Conservation (phyloP, 768 basidiomycete genomes). For the Phaeolepiota aurea region DNA sequence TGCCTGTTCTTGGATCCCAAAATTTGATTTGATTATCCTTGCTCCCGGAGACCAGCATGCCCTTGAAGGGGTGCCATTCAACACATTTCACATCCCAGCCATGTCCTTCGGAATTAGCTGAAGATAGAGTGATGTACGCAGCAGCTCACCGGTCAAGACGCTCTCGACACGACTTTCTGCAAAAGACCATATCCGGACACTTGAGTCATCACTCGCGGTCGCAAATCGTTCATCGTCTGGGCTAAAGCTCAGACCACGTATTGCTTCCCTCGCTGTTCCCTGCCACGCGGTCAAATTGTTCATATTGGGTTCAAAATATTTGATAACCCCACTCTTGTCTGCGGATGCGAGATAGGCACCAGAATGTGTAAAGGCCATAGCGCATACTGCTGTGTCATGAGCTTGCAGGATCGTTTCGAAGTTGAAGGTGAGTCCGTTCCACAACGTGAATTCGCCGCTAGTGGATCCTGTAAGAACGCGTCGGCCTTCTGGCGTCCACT, state of each 20-base stretch:
- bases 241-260: constrained; percentile 86
- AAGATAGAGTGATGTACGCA: not conserved
- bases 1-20: constrained; percentile 96
- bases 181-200: constrained; percentile 92
- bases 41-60: constrained; percentile 87
- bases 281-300: constrained; percentile 95
- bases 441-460: constrained; percentile 95
- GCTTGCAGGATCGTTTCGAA: constrained; percentile 99
- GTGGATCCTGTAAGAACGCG: constrained; percentile 92
- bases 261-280: constrained; percentile 78
- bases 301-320: constrained; percentile 99
- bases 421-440: constrained; percentile 99
- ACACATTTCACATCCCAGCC: constrained; percentile 99
- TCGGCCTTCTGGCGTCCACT: constrained; percentile 98
- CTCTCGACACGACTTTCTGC: constrained; percentile 86
- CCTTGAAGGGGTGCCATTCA: constrained; percentile 98
- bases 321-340: constrained; percentile 91
- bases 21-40: constrained; percentile 99
- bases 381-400: constrained; percentile 90
- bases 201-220: constrained; percentile 93
- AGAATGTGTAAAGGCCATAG: constrained; percentile 84
- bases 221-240: constrained; percentile 90
- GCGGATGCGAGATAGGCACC: constrained; percentile 91
- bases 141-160: constrained; percentile 62
- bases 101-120: too few relatives aligned